Evolutionary conservation across 2,329 filamentous ascomycete genomes (phyloP), one percentile per base, ranked within the genome.

Genomic region (Calonectria multiphialidica): DNA sequence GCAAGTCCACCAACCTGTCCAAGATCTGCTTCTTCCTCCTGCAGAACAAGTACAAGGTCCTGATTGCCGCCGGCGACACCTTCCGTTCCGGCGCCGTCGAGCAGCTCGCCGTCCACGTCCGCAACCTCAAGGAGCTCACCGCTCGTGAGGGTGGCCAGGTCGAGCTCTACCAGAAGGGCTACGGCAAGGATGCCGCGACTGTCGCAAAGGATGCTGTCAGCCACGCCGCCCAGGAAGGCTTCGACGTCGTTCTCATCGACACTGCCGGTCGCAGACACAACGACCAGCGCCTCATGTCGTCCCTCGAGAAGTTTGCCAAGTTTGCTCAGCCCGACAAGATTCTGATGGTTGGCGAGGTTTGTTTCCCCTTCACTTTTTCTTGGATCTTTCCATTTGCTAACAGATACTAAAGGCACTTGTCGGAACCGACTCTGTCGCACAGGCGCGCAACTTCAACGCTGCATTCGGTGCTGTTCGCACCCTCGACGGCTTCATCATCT

Each of bases 21-120:
- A 99, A 99, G 85, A 98, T 99, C 77, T 98, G 96, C 84, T 99
- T 97, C 86, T 99, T 99, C 87, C 88, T 99, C 44, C 88, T 99
- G 37, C 96, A 99, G 84, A 99, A 99, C 87, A 96, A 97, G 82
- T 97, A 98, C 87, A 94, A 94, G 81, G 95, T 99, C 18, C 90
- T 99, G 70, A 95, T 99, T 76, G 96, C 95, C 16, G 96, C 97
- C 12, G 97, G 95, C 78, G 96, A 99, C 83, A 99, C 97, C 3
- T 99, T 99, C 89, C 94, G 97, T 76, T 98, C 95, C 12, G 97
- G 97, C 40, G 97, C 97, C 45, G 97, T 99, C 65, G 97, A 99
- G 86, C 97, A 99, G 84, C 90, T 99, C 13, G 95, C 95, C 68
- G 97, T 98, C 5, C 97, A 99, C 82, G 97, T 98, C 35, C 93